Percentiles rank a stretch among this genome's conserved stretches.
Conservation (phyloP, 768 basidiomycete genomes). For the Pleurotus eryngii region DNA sequence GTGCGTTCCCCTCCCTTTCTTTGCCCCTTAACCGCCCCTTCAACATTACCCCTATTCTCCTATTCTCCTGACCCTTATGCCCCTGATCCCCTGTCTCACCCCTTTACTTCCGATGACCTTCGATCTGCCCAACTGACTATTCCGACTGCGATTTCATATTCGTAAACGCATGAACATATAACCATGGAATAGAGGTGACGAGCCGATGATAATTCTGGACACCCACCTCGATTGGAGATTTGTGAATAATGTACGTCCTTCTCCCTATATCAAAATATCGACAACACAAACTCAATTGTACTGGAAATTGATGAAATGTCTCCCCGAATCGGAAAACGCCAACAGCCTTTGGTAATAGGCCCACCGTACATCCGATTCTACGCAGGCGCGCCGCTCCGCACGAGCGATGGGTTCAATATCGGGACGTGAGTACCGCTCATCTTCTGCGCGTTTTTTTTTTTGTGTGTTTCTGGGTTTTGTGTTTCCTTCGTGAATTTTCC, state of each 20-base stretch:
- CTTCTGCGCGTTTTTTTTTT: not conserved
- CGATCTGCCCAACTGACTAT: too few relatives aligned
- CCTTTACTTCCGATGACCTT: too few relatives aligned
- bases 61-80: not conserved
- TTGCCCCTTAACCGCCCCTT: not conserved
- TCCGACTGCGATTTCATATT: too few relatives aligned
- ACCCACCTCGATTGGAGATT: conserved; percentile 86
- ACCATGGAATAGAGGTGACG: conserved; percentile 55
- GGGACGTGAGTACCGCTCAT: conserved; percentile 54
- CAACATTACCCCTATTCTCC: not conserved
- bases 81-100: not conserved
- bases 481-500: not conserved
- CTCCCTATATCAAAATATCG: not conserved
- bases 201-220: conserved; percentile 85
- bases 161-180: too few relatives aligned
- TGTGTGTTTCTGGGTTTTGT: not conserved
- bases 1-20: conserved; percentile 34
- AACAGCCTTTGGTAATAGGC: conserved; percentile 68
- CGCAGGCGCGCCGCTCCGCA: conserved; percentile 86
- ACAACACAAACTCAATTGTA: not conserved
- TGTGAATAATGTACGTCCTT: conserved; percentile 61
- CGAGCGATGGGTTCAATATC: conserved; percentile 87
- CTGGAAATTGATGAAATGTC: too few relatives aligned
- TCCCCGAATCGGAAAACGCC: not conserved
- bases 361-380: conserved; percentile 79